phyloP scores from a whole-genome alignment of 352 stramenopile species.

The Plasmopara viticola region DNA sequence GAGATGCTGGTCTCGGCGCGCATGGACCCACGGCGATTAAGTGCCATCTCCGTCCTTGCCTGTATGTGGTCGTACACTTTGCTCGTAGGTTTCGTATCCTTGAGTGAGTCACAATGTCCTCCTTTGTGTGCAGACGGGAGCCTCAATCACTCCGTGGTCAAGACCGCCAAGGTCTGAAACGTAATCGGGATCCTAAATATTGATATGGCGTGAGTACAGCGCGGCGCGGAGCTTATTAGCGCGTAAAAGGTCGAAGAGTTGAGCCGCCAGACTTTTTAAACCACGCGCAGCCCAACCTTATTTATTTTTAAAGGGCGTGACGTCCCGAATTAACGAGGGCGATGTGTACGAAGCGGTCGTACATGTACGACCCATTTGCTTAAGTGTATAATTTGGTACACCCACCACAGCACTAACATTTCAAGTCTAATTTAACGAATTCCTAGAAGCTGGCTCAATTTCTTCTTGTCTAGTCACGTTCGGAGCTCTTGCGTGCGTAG shows the following conservation, averaged over 20 bases:
- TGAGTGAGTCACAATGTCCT: neutral
- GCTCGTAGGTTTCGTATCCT: neutral
- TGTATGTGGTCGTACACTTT: constrained; percentile 28
- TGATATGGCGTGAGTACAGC: neutral
- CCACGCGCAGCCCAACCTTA: neutral
- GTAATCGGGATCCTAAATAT: neutral
- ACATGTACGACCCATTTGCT: neutral
- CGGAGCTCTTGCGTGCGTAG: neutral
- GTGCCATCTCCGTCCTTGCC: constrained; percentile 35
- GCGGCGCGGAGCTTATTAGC: no score
- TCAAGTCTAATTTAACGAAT: neutral
- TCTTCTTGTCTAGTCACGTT: constrained; percentile 3
- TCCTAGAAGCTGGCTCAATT: constrained; percentile 19
- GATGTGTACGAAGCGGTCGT: neutral
- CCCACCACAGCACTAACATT: no score
- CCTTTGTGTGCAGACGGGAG: constrained; percentile 24
- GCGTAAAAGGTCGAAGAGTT: no score
- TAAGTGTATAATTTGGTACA: constrained; percentile 20
- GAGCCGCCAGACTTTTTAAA: neutral
- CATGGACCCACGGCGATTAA: constrained; percentile 30
- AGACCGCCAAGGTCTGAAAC: constrained; percentile 20
- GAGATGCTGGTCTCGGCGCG: constrained; percentile 35
- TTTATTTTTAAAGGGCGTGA: neutral
- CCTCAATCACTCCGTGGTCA: constrained; percentile 27
- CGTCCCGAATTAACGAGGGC: neutral